Evolutionary conservation across 805 yeast genomes (phyloP).

Genomic region (Metschnikowia peoriensis): DNA sequence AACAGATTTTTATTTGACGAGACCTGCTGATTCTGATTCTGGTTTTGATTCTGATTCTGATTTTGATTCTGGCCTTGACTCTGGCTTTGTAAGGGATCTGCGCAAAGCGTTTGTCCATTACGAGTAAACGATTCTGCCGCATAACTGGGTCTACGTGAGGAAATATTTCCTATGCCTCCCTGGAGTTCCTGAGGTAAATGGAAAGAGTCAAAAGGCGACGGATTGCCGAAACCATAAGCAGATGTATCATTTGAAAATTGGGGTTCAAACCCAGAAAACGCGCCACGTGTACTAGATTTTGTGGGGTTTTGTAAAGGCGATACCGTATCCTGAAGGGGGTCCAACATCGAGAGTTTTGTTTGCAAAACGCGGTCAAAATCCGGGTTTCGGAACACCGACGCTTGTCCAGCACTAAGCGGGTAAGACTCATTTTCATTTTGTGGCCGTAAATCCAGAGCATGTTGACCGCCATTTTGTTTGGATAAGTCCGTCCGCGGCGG

Average conservation of each 20-base stretch:
- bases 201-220: constrained; percentile 30
- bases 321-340: constrained; percentile 4
- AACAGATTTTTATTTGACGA: constrained; percentile 16
- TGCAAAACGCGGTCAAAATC: constrained; percentile 8
- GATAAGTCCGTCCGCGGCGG: neutral
- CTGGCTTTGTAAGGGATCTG: neutral
- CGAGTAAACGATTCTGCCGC: constrained; percentile 64
- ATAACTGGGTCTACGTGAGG: constrained; percentile 70
- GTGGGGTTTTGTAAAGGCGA: constrained; percentile 6
- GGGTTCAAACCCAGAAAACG: neutral
- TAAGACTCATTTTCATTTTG: neutral
- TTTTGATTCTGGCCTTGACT: neutral
- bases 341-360: constrained; percentile 9
- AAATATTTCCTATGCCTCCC: constrained; percentile 61
- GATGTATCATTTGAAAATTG: neutral
- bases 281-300: neutral
- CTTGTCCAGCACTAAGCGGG: neutral
- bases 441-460: neutral
- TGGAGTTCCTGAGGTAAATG: constrained; percentile 57
- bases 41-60: neutral
- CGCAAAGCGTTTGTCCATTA: constrained; percentile 3
- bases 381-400: constrained; percentile 1
- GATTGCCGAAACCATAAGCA: neutral
- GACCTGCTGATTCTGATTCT: neutral
- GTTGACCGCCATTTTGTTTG: neutral